Base-by-base conservation (phyloP, 306 rosid species). In the Castanea mollissima region DNA sequence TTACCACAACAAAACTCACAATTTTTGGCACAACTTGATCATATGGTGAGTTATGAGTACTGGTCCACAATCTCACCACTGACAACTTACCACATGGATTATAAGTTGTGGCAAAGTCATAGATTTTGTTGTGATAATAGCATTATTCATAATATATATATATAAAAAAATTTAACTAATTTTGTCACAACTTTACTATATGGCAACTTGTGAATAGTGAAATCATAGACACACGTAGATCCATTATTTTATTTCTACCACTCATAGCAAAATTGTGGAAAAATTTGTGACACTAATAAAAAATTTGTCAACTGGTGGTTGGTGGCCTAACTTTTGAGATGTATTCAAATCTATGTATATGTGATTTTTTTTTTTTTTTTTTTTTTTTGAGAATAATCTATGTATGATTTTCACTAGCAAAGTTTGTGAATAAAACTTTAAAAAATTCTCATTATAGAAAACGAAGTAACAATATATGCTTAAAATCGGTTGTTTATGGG, bases 11-110 rank as follows among this genome's bases (percentile, higher is more conserved):
- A 41, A 41, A 41, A 41, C 3, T 0, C 0, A 41, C 1, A 41
- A 41, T 8, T 41, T 41, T 41, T 41, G 1, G 0, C 1, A 7
- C 1, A 38, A 38, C 46, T 38, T 41, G 3, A 11, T 41, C 1
- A 2, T 7, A 0, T 0, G 3, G 2, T 1, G 2, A 41, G 3
- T 41, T 41, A 0, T 41, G 1, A 41, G 3, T 41, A 41, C 0
- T 8, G 3, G 46, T 41, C 1, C 0, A 41, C 3, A 41, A 41
- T 1, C 8, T 0, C 12, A 41, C 46, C 0, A 0, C 0, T 41
- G 2, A 41, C 1, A 41, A 8, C 3, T 41, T 41, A 2, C 1
- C 12, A 41, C 0, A 0, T 41, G 12, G 1, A 41, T 41, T 0
- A 25, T 25, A 25, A 41, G 12, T 41, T 41, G 11, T 5, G 46